Evolutionary conservation across 352 stramenopile genomes (phyloP).

Genomic region (Phytophthora colocasiae): DNA sequence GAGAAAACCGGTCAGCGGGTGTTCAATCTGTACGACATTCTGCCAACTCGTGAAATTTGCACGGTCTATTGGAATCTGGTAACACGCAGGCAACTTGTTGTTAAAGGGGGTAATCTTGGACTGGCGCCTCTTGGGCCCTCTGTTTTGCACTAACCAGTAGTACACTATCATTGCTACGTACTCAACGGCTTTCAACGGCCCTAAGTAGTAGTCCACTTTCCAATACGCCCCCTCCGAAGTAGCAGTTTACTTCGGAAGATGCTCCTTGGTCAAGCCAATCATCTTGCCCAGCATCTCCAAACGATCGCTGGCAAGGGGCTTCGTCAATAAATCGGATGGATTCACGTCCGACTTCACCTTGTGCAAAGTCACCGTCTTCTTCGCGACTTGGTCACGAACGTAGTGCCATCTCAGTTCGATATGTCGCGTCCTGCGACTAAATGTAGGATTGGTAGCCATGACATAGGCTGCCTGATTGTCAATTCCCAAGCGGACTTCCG

Average conservation of each 20-base stretch:
- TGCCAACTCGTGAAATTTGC: too few relatives aligned
- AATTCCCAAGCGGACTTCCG: slow-evolving; percentile 10
- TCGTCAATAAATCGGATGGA: slow-evolving; percentile 13
- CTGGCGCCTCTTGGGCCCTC: too few relatives aligned
- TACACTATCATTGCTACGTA: too few relatives aligned
- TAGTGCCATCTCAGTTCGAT: slow-evolving; percentile 26
- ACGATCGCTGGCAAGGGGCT: slow-evolving; percentile 10
- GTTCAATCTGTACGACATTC: too few relatives aligned
- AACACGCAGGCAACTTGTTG: too few relatives aligned
- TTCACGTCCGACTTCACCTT: slow-evolving; percentile 18
- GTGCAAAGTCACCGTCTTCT: slow-evolving; percentile 2
- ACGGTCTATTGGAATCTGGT: too few relatives aligned
- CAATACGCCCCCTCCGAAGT: neutral
- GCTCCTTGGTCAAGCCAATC: slow-evolving; percentile 1
- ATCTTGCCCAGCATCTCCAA: slow-evolving; percentile 8
- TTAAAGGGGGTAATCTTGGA: too few relatives aligned
- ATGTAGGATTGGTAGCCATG: slow-evolving; percentile 20
- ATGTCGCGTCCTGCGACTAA: slow-evolving; percentile 13
- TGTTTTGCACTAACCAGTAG: too few relatives aligned
- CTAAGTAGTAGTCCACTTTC: too few relatives aligned
- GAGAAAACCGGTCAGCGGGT: too few relatives aligned
- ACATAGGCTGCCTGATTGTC: slow-evolving; percentile 27
- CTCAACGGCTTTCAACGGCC: too few relatives aligned
- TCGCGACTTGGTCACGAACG: slow-evolving; percentile 15
- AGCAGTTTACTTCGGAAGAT: slow-evolving; percentile 7